Percentiles rank a stretch among this genome's conserved stretches.
Evolutionary conservation across 78 protist genomes (phyloP).

Genomic region (Protostelium mycophagum): DNA sequence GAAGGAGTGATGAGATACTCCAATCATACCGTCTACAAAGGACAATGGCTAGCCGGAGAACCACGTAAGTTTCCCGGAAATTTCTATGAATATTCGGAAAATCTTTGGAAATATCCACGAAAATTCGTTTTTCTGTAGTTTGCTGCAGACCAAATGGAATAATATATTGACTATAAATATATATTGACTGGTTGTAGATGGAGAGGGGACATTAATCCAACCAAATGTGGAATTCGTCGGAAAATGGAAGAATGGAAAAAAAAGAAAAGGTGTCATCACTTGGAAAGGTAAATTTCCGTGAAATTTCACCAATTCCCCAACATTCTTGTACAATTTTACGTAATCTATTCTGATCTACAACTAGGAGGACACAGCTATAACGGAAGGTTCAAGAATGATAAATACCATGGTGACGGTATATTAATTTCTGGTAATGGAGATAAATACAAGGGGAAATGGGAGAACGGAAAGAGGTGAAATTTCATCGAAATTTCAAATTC

Average conservation of each 20-base stretch:
- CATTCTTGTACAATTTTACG: too few relatives aligned
- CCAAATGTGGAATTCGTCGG: background rate
- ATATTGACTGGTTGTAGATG: too few relatives aligned
- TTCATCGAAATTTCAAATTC: too few relatives aligned
- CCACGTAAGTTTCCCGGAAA: too few relatives aligned
- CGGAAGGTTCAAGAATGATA: background rate
- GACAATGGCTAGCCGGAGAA: background rate
- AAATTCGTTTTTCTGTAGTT: too few relatives aligned
- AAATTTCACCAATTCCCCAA: too few relatives aligned
- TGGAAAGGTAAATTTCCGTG: background rate
- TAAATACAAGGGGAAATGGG: background rate
- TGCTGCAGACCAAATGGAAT: too few relatives aligned
- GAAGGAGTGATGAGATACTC: background rate
- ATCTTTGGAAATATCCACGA: too few relatives aligned
- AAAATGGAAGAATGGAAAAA: background rate
- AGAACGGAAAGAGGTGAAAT: background rate
- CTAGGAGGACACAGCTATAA: background rate
- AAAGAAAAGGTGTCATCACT: background rate
- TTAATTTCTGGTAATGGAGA: background rate
- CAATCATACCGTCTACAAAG: background rate
- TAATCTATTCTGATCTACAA: background rate
- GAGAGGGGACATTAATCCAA: background rate
- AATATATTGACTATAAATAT: too few relatives aligned
- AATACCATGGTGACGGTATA: background rate
- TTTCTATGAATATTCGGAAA: too few relatives aligned